Percentiles rank a stretch among this genome's conserved stretches.
Evolutionary conservation across 140 eudicot species (phyloP).

Genomic region (Bidens hawaiensis): DNA sequence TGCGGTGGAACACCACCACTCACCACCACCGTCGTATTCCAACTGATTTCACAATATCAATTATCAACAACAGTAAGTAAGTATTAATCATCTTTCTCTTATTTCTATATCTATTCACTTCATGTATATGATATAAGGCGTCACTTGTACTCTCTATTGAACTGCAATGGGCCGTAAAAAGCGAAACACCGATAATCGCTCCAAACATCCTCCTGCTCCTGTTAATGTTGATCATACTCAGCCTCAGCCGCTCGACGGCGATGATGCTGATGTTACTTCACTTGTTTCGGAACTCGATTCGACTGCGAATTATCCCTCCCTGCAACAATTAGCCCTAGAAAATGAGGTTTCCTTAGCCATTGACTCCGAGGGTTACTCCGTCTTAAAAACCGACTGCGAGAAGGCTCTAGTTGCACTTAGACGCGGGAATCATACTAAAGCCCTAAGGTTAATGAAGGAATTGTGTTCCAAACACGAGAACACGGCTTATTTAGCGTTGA

Average conservation of each 20-base stretch:
- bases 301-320: no score
- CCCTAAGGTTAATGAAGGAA: constrained; percentile 81
- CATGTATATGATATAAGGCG: no score
- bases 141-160: no score
- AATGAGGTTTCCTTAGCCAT: constrained; percentile 19
- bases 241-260: constrained; percentile 20
- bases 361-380: constrained; percentile 35
- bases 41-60: no score
- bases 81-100: no score
- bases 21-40: constrained; percentile 19
- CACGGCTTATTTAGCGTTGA: constrained; percentile 48
- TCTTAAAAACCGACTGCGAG: constrained; percentile 77
- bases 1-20: no score
- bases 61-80: no score
- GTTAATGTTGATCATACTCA: background rate
- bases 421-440: constrained; percentile 77
- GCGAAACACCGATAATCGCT: constrained; percentile 67
- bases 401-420: constrained; percentile 64
- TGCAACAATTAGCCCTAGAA: background rate
- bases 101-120: no score
- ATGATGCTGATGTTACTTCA: constrained; percentile 25
- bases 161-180: constrained; percentile 79
- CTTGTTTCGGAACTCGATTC: no score
- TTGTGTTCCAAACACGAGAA: constrained; percentile 46
- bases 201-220: constrained; percentile 17